A percentile compares a stretch with the other conserved stretches of the same genome.
Evolutionary conservation across 2,329 filamentous ascomycete genomes (phyloP).

Genomic region (Dactylella cylindrospora): DNA sequence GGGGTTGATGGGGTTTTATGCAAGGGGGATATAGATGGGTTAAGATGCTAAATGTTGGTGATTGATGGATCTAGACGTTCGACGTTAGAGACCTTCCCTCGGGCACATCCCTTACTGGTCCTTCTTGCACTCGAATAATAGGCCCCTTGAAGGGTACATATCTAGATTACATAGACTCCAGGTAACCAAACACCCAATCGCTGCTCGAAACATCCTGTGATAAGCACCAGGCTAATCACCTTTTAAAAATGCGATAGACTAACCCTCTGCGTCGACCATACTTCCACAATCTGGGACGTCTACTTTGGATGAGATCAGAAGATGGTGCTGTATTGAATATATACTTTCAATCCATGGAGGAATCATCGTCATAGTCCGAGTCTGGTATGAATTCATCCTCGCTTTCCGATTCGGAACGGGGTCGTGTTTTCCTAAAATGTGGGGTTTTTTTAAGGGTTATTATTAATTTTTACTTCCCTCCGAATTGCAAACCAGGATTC

Average conservation of each 20-base stretch:
- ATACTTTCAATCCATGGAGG: too few relatives aligned
- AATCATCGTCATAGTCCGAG: too few relatives aligned
- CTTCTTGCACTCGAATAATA: slow-evolving; percentile 27
- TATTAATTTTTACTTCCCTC: too few relatives aligned
- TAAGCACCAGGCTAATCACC: not conserved
- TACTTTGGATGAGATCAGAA: slow-evolving; percentile 36
- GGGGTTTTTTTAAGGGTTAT: too few relatives aligned
- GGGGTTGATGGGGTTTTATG: too few relatives aligned
- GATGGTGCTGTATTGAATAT: too few relatives aligned
- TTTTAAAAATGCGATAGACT: slow-evolving; percentile 9
- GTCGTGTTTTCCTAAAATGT: too few relatives aligned
- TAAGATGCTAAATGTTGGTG: not conserved
- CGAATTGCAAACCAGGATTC: too few relatives aligned
- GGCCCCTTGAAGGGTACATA: slow-evolving; percentile 14
- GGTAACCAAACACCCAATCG: too few relatives aligned
- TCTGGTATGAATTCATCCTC: too few relatives aligned
- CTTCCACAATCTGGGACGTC: slow-evolving; percentile 28
- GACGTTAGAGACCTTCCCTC: slow-evolving; percentile 23
- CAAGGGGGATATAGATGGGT: too few relatives aligned
- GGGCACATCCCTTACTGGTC: not conserved
- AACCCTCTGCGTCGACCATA: slow-evolving; percentile 23
- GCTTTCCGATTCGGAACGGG: too few relatives aligned
- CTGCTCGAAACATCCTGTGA: not conserved
- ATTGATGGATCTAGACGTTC: slow-evolving; percentile 4
- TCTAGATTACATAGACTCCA: slow-evolving; percentile 10